These are phyloP conservation scores for Pichia californica DNA, from an alignment of 805 yeast species.

Conservation along the genomic window DNA sequence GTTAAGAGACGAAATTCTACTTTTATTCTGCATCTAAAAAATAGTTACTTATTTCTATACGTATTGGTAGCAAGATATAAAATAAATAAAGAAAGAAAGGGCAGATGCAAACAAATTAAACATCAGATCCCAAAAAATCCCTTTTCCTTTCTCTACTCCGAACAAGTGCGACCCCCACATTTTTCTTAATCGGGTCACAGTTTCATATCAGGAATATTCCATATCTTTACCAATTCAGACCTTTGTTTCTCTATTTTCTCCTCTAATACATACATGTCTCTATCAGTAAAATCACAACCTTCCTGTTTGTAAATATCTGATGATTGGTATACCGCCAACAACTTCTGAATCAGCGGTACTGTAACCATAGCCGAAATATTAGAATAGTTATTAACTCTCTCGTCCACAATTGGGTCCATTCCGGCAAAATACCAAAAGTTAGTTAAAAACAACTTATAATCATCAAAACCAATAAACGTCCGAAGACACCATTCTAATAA, in stretches of 20 bases:
- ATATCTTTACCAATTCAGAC: too few species aligned
- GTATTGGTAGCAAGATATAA: not conserved
- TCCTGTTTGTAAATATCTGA: too few species aligned
- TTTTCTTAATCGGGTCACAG: too few species aligned
- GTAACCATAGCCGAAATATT: not conserved
- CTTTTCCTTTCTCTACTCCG: too few species aligned
- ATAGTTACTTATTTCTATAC: too few species aligned
- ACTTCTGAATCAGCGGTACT: not conserved
- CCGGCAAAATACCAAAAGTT: constrained; percentile 11
- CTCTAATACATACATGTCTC: too few species aligned
- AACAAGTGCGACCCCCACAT: too few species aligned
- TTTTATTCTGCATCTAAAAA: not conserved
- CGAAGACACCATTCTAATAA: constrained; percentile 13
- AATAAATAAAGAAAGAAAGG: not conserved
- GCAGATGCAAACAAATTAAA: too few species aligned
- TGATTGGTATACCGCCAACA: not conserved
- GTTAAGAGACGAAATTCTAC: not conserved
- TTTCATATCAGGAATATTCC: too few species aligned
- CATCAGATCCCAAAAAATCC: too few species aligned
- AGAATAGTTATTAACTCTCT: not conserved
- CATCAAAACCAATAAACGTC: constrained; percentile 20
- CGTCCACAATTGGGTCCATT: constrained; percentile 5
- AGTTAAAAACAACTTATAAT: constrained; percentile 9
- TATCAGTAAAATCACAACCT: too few species aligned
- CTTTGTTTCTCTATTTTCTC: too few species aligned